These are phyloP conservation scores for Paramecium bursaria DNA, from an alignment of 73 alveolate species.

Conservation along the genomic window DNA sequence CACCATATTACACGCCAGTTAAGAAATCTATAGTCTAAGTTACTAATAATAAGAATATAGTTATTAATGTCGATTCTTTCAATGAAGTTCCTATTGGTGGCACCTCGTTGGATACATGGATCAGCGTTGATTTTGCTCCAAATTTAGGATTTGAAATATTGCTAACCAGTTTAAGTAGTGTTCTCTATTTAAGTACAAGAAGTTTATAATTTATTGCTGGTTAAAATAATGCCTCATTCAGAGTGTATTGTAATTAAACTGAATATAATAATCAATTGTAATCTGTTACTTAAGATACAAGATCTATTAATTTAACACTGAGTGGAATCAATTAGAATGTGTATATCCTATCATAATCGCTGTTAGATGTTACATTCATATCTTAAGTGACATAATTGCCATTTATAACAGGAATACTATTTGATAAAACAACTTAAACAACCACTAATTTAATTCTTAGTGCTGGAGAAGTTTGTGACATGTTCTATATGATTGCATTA, in stretches of 20 bases:
- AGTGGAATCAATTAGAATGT: slow-evolving; percentile 68
- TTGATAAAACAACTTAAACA: slow-evolving; percentile 53
- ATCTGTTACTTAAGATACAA: background rate
- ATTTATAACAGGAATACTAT: slow-evolving; percentile 54
- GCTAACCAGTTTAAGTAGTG: slow-evolving; percentile 26
- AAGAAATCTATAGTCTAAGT: slow-evolving; percentile 67
- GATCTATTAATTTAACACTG: slow-evolving; percentile 44
- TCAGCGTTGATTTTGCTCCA: slow-evolving; percentile 67
- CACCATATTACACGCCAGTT: slow-evolving; percentile 72
- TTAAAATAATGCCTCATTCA: slow-evolving; percentile 62
- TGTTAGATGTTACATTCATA: slow-evolving; percentile 23
- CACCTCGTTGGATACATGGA: slow-evolving; percentile 66
- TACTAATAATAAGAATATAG: slow-evolving; percentile 48
- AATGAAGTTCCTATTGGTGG: slow-evolving; percentile 75
- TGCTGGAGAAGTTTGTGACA: slow-evolving; percentile 64
- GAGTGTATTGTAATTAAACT: slow-evolving; percentile 60
- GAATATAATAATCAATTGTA: slow-evolving; percentile 2
- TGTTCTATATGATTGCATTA: slow-evolving; percentile 71
- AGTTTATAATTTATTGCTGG: slow-evolving; percentile 48
- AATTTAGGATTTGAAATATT: slow-evolving; percentile 65
- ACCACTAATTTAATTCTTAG: slow-evolving; percentile 61
- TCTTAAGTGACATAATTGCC: slow-evolving; percentile 66
- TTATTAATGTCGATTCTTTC: slow-evolving; percentile 60
- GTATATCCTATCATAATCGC: slow-evolving; percentile 29
- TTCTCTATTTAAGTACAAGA: slow-evolving; percentile 23